These are phyloP conservation scores for Globisporangium splendens DNA, from an alignment of 352 stramenopile species.

Conservation along the genomic window DNA sequence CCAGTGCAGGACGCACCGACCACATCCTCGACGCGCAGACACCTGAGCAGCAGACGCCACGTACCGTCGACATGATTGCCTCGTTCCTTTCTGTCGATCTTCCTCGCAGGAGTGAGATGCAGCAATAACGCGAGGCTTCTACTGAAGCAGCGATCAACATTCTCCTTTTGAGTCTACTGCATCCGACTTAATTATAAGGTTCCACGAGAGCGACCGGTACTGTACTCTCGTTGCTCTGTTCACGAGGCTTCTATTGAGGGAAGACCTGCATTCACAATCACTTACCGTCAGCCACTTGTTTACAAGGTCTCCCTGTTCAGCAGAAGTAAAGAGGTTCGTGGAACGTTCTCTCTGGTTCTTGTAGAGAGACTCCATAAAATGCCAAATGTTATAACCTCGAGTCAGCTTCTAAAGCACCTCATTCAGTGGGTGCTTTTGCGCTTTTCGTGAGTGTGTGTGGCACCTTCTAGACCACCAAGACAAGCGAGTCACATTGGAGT, in stretches of 20 bases:
- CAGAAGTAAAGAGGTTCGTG: slow-evolving; percentile 1
- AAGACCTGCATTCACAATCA: no score
- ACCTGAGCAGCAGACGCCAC: background rate
- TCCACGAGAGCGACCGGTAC: no score
- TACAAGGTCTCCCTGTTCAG: no score
- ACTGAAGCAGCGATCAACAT: background rate
- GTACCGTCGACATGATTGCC: slow-evolving; percentile 24
- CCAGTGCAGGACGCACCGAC: no score
- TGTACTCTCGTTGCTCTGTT: no score
- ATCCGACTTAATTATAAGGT: no score
- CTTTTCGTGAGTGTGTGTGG: slow-evolving; percentile 1
- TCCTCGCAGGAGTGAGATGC: background rate
- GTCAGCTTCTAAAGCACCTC: background rate
- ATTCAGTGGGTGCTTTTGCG: background rate
- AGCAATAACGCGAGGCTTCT: no score
- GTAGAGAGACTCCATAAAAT: slow-evolving; percentile 12
- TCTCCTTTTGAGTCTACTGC: background rate
- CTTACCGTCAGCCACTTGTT: no score
- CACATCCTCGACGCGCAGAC: no score
- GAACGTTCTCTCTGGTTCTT: slow-evolving; percentile 20
- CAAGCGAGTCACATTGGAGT: background rate
- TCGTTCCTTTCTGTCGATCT: background rate
- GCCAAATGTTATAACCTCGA: background rate
- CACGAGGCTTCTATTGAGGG: no score
- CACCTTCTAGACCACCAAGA: slow-evolving; percentile 1